Percentiles rank a stretch among this genome's conserved stretches.
These are phyloP conservation scores for Panaeolus cyanescens DNA, from an alignment of 768 basidiomycete genomes.

Conservation along the genomic window DNA sequence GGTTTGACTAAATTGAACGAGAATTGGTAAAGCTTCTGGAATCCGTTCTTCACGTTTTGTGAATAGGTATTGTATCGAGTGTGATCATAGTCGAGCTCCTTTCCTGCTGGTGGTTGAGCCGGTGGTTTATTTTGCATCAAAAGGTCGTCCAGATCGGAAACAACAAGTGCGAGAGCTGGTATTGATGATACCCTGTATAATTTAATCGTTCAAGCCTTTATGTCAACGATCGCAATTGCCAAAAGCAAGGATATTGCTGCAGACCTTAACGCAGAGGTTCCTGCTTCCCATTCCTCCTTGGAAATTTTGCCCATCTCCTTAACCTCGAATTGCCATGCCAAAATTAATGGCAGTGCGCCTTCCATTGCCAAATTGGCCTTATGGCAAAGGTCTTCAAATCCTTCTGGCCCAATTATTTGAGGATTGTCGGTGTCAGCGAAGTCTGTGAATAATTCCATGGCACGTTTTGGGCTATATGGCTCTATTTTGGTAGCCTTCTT, in stretches of 20 bases:
- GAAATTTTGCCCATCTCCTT: conserved; percentile 75
- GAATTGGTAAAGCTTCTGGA: conserved; percentile 68
- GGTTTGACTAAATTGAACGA: conserved; percentile 74
- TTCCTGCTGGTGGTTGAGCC: conserved; percentile 36
- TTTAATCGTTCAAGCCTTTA: background rate
- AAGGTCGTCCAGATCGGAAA: conserved; percentile 66
- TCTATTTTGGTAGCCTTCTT: conserved; percentile 29
- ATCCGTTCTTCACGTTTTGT: conserved; percentile 49
- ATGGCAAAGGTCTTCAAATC: conserved; percentile 68
- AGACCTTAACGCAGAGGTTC: conserved; percentile 42
- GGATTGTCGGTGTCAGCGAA: conserved; percentile 63
- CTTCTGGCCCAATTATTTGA: conserved; percentile 67
- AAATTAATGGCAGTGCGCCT: conserved; percentile 67
- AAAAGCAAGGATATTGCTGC: conserved; percentile 14
- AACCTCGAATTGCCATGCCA: conserved; percentile 75
- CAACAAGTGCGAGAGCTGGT: conserved; percentile 44
- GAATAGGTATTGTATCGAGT: conserved; percentile 51
- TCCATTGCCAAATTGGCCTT: conserved; percentile 76
- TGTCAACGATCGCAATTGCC: background rate
- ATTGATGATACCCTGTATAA: conserved; percentile 44
- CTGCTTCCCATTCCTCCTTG: conserved; percentile 70
- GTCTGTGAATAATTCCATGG: conserved; percentile 56
- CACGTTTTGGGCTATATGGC: conserved; percentile 52
- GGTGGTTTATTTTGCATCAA: conserved; percentile 53
- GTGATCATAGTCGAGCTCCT: conserved; percentile 56